phyloP scores from a whole-genome alignment of 1,284 basidiomycete species.

The Inonotus obliquus region DNA sequence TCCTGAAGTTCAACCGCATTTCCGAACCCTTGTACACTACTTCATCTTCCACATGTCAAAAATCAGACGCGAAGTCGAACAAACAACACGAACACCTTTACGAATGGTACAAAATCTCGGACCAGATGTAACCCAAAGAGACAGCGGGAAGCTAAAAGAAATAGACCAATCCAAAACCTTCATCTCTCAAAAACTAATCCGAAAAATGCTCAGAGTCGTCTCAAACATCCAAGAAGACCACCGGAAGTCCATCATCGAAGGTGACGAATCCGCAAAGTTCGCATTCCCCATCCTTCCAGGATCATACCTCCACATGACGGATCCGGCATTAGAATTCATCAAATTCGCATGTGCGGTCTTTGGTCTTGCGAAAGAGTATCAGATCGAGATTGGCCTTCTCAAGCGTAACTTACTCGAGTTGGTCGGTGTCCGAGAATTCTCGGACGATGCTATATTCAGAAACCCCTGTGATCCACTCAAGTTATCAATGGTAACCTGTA shows the following conservation, averaged over 20 bases:
- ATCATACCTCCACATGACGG: constrained; percentile 69
- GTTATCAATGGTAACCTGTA: constrained; percentile 86
- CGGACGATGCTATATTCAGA: constrained; percentile 76
- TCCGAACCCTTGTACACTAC: constrained; percentile 70
- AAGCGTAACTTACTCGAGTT: constrained; percentile 90
- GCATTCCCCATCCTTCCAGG: constrained; percentile 88
- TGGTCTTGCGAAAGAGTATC: constrained; percentile 70
- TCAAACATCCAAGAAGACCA: constrained; percentile 64
- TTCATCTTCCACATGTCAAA: constrained; percentile 87
- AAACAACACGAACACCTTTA: constrained; percentile 64
- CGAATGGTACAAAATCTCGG: constrained; percentile 67
- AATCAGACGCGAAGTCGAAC: constrained; percentile 65
- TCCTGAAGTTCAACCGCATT: constrained; percentile 75
- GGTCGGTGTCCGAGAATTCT: constrained; percentile 86
- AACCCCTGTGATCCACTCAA: constrained; percentile 94
- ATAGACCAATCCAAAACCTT: constrained; percentile 66
- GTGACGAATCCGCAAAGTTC: constrained; percentile 56
- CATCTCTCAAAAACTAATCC: constrained; percentile 77
- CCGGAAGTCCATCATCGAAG: constrained; percentile 55
- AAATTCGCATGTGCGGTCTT: constrained; percentile 87
- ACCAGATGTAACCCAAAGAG: constrained; percentile 61
- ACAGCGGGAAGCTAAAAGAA: constrained; percentile 69
- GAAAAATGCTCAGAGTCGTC: constrained; percentile 75
- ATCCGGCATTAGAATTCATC: constrained; percentile 86
- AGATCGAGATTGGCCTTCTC: constrained; percentile 83